A percentile compares a stretch with the other conserved stretches of the same genome.
These are phyloP conservation scores for Penicillium occitanis DNA, from an alignment of 2,329 filamentous ascomycete genomes.

Conservation along the genomic window DNA sequence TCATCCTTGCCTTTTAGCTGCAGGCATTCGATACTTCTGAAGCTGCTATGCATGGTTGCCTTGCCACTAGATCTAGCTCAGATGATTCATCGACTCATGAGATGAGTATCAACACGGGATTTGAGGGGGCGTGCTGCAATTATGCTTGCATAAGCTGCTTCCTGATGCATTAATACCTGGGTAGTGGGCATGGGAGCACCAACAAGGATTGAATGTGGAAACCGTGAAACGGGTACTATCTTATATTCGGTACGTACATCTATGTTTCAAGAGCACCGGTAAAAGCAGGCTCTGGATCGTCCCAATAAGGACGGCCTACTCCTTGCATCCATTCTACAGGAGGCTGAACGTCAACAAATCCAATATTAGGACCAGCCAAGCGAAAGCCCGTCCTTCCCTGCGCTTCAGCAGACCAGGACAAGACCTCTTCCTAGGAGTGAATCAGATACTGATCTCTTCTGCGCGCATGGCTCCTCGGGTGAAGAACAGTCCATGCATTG, in stretches of 20 bases:
- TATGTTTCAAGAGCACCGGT: neutral
- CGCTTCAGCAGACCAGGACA: neutral
- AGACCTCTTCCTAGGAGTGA: neutral
- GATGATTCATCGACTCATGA: neutral
- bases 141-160: neutral
- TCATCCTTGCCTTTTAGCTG: neutral
- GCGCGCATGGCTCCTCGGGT: neutral
- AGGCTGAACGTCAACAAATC: neutral
- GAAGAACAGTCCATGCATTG: neutral
- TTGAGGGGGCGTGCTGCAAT: neutral
- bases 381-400: neutral
- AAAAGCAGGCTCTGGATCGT: neutral
- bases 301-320: neutral
- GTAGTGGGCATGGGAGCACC: neutral
- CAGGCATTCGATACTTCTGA: neutral
- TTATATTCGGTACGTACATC: neutral
- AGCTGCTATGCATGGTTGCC: neutral
- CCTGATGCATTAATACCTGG: neutral
- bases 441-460: neutral
- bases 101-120: neutral
- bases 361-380: neutral
- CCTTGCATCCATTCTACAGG: neutral
- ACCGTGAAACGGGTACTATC: neutral
- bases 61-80: neutral
- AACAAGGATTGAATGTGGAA: neutral